Percentiles rank a stretch among this genome's conserved stretches.
These are phyloP conservation scores for Saitozyma sp. DNA, from an alignment of 768 basidiomycete species.

Conservation along the genomic window DNA sequence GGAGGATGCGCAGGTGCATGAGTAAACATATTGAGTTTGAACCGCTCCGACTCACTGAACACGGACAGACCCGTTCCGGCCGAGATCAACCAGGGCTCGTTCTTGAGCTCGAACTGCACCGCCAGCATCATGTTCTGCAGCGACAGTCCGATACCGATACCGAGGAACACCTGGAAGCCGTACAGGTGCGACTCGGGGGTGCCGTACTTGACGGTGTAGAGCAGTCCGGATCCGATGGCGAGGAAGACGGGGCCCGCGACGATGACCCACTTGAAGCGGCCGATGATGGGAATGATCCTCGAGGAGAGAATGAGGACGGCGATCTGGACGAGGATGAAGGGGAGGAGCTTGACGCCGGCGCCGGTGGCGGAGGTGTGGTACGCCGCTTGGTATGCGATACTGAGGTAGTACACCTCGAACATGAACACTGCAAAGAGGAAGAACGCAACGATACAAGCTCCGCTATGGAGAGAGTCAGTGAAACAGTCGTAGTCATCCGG, in stretches of 20 bases:
- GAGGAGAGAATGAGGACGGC: constrained; percentile 46
- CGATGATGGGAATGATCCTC: constrained; percentile 43
- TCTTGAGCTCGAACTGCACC: constrained; percentile 47
- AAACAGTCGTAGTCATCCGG: too few relatives aligned
- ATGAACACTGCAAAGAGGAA: constrained; percentile 49
- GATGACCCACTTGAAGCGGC: constrained; percentile 54
- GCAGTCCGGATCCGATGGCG: constrained; percentile 52
- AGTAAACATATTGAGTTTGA: too few relatives aligned
- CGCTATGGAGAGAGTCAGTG: constrained; percentile 15
- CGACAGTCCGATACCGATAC: constrained; percentile 53
- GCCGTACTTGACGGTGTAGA: constrained; percentile 50
- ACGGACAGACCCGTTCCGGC: constrained; percentile 51
- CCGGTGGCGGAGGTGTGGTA: constrained; percentile 48
- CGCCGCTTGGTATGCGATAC: constrained; percentile 47
- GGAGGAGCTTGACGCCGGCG: constrained; percentile 51
- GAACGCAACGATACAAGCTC: constrained; percentile 44
- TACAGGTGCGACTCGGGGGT: constrained; percentile 41
- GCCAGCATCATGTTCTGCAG: constrained; percentile 54
- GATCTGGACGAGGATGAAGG: constrained; percentile 50
- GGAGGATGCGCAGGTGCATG: background rate
- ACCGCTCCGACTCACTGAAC: constrained; percentile 50
- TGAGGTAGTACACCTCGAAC: constrained; percentile 49
- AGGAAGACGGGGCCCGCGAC: constrained; percentile 50
- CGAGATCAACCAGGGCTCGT: constrained; percentile 49
- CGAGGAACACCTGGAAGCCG: constrained; percentile 54